A percentile compares a stretch with the other conserved stretches of the same genome.
Evolutionary conservation across 75 land plant genomes (phyloP).

Genomic region (Pinus taeda): DNA sequence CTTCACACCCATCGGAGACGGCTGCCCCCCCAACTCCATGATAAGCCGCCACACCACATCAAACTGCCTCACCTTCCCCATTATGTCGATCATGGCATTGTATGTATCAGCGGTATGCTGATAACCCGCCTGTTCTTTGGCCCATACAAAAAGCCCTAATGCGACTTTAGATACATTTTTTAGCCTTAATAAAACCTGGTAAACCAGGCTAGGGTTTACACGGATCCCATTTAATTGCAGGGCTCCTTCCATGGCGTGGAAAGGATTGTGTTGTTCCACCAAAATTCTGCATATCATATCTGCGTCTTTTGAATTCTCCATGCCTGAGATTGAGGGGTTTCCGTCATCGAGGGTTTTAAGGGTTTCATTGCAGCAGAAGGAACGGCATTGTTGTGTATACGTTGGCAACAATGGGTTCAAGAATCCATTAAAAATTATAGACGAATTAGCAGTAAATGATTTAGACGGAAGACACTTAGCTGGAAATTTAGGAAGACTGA

Average conservation of each 20-base stretch:
- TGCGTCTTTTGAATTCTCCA: slow-evolving; percentile 12
- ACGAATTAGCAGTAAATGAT: slow-evolving; percentile 1
- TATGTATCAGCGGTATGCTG: slow-evolving; percentile 16
- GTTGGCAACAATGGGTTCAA: not conserved
- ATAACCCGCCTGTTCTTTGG: slow-evolving; percentile 12
- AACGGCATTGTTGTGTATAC: not conserved
- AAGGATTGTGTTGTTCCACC: slow-evolving; percentile 66
- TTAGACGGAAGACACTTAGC: not conserved
- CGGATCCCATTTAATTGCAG: slow-evolving; percentile 49
- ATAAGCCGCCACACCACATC: slow-evolving; percentile 70
- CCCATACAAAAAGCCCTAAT: slow-evolving; percentile 45
- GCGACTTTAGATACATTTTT: slow-evolving; percentile 54
- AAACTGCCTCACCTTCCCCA: slow-evolving; percentile 57
- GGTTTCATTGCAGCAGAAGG: not conserved
- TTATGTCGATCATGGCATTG: slow-evolving; percentile 45
- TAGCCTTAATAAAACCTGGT: slow-evolving; percentile 62
- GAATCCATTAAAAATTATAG: not conserved
- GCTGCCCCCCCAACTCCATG: slow-evolving; percentile 36
- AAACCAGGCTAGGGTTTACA: slow-evolving; percentile 32
- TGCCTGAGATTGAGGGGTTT: slow-evolving; percentile 8
- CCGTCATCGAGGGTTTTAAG: not conserved
- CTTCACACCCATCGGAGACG: slow-evolving; percentile 11
- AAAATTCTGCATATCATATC: slow-evolving; percentile 34
- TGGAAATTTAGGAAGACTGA: not conserved
- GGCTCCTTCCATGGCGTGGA: slow-evolving; percentile 55